Conservation (phyloP, 306 rosid genomes). For the Castanea mollissima region DNA sequence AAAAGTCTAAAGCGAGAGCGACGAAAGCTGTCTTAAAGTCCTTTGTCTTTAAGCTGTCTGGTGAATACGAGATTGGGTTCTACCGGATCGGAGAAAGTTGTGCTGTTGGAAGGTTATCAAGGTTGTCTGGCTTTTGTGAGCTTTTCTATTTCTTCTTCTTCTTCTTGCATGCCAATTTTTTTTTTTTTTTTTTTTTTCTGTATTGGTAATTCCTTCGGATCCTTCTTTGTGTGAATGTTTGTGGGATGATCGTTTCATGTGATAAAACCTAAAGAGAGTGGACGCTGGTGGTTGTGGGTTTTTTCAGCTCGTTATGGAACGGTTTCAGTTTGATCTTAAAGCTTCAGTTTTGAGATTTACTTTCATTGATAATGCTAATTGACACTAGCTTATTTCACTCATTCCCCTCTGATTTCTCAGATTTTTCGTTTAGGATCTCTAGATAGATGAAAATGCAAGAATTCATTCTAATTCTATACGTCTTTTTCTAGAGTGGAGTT, state of each 20-base stretch:
- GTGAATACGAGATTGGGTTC: conserved; percentile 37
- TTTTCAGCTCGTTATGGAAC: neutral
- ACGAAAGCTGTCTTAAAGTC: conserved; percentile 10
- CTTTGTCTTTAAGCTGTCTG: conserved; percentile 11
- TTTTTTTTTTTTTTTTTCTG: neutral
- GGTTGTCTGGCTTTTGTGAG: conserved; percentile 29
- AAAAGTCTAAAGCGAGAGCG: conserved; percentile 13
- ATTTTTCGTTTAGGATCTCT: neutral
- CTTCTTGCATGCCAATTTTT: neutral
- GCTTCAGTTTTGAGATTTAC: neutral
- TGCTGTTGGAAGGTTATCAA: conserved; percentile 25
- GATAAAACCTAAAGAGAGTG: neutral
- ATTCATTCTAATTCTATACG: neutral
- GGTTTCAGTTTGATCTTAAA: neutral
- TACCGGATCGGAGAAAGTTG: conserved; percentile 41
- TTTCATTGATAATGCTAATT: neutral
- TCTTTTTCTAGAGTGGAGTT: neutral
- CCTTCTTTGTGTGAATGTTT: neutral
- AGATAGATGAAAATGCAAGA: neutral
- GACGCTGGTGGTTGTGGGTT: neutral
- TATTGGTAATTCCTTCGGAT: neutral
- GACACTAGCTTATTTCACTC: neutral
- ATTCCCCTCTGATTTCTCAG: neutral
- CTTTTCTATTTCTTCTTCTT: conserved; percentile 8
- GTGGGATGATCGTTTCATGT: neutral